These are phyloP conservation scores for Volvox carteri DNA, from an alignment of 163 green algal genomes.

Conservation along the genomic window DNA sequence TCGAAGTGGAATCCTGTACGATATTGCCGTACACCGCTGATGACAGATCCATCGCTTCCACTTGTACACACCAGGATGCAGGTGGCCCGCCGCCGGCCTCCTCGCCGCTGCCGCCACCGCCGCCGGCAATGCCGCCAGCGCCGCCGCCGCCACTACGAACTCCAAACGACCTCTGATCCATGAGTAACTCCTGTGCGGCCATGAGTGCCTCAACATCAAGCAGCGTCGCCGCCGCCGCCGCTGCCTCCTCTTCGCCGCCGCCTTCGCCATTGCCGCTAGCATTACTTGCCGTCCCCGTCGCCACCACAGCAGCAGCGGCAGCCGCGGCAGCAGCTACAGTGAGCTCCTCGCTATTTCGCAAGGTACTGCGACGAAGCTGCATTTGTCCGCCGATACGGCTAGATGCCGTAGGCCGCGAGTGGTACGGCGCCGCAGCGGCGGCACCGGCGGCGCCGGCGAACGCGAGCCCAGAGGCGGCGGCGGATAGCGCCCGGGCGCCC, in stretches of 20 bases:
- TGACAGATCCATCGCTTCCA: neutral
- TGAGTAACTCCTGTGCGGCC: neutral
- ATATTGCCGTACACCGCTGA: neutral
- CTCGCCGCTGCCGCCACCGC: neutral
- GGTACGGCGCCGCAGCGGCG: neutral
- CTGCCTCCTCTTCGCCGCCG: neutral
- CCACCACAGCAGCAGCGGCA: neutral
- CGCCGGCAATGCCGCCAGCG: neutral
- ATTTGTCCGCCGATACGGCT: neutral
- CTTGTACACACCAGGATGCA: conserved; percentile 5
- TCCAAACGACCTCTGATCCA: neutral
- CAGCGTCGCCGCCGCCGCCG: neutral
- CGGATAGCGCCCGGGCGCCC: neutral
- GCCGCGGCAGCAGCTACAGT: neutral
- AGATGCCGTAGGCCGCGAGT: neutral
- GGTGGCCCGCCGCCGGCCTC: neutral
- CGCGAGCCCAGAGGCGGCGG: neutral
- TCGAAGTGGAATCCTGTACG: neutral
- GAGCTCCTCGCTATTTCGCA: neutral
- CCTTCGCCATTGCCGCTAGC: conserved; percentile 1
- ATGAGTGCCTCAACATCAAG: neutral
- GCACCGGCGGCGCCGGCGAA: neutral
- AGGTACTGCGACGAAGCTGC: conserved; percentile 14
- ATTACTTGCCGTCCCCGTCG: neutral
- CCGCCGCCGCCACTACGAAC: neutral